Base-by-base conservation (phyloP, 2,329 filamentous ascomycete species). In the Tolypocladium sp. region DNA sequence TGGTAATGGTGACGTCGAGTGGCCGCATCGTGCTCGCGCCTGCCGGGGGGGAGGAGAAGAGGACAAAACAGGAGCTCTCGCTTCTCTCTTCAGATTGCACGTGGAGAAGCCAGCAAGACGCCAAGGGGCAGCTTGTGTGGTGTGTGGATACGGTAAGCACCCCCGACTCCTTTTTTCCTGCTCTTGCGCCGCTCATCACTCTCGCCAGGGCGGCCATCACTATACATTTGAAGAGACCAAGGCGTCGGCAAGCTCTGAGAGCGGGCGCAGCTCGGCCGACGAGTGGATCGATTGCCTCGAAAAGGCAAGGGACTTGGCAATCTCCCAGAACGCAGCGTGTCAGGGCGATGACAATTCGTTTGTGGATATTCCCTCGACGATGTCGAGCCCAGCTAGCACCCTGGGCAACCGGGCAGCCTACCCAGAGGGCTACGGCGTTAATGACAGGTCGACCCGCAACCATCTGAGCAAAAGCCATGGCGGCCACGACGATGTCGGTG, bases 141-240 rank as follows among this genome's bases (percentile, higher is more conserved):
- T 88, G 88, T 73, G 88, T 97, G 57, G 92, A 97, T 77, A 95
- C 91, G 65, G 94, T 97, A 86, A 81, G 92, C 82, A 38, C 46
- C 30, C 22, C 15, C 33, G 30, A 52, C 56, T 55, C 51, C 27
- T 27, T 51, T 35, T 15, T 38, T 27, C 5, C 57, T 49, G 38
- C 60, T 12, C 46, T 25, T 40, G 27, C 8, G 15, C n/a, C 35
- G 25, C 59, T 64, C n/a, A 71, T 73, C 64, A 72, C 64, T 57
- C 12, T 41, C 58, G 59, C 60, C n/a, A 96, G 93, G 85, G 85
- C 64, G 92, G 96, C 60, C 89, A 92, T 69, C 92, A 95, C 67
- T 94, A 90, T 71, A 89, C 89, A 17, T 99, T 99, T 68, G 94
- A 99, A 75, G 92, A 97, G 68, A 82, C 86, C n/a, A 96, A 95